Percentiles rank a stretch among this genome's conserved stretches.
Evolutionary conservation across 2,329 filamentous ascomycete species (phyloP).

Genomic region (Plectosphaerella cucumerina): DNA sequence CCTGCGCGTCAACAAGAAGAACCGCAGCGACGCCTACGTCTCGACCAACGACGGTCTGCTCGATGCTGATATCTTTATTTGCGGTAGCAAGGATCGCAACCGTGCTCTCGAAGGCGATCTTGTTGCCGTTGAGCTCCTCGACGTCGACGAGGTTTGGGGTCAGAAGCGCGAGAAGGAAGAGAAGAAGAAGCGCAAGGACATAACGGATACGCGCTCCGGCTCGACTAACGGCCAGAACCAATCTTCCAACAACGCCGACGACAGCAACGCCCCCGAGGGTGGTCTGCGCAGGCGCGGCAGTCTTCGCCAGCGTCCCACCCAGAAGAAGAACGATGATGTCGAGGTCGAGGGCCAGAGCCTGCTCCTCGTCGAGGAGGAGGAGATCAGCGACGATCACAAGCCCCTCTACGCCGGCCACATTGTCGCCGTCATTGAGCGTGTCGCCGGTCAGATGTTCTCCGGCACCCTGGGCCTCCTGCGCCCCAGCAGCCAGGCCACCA

Average conservation of each 20-base stretch:
- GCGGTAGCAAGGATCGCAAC: constrained; percentile 97
- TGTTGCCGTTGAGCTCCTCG: constrained; percentile 91
- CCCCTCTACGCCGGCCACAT: constrained; percentile 95
- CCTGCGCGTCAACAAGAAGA: constrained; percentile 99
- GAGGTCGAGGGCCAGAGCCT: constrained; percentile 98
- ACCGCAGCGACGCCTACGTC: constrained; percentile 96
- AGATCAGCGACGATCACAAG: constrained; percentile 98
- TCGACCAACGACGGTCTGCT: constrained; percentile 82
- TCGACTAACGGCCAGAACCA: constrained; percentile 70
- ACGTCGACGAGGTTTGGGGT: constrained; percentile 97
- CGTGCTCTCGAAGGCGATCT: constrained; percentile 93
- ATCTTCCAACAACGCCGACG: constrained; percentile 57
- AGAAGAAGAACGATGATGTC: constrained; percentile 99
- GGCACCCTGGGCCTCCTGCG: constrained; percentile 90
- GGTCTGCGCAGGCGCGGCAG: constrained; percentile 90
- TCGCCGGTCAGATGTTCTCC: constrained; percentile 98
- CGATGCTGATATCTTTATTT: constrained; percentile 98
- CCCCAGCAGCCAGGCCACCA: constrained; percentile 96
- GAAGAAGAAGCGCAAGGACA: constrained; percentile 99
- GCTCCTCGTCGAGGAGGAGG: constrained; percentile 94
- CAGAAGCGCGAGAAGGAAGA: constrained; percentile 99
- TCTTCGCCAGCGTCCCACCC: constrained; percentile 91
- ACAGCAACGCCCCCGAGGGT: constrained; percentile 66
- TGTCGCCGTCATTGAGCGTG: constrained; percentile 94
- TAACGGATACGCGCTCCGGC: constrained; percentile 81